Conservation (phyloP, 2,329 filamentous ascomycete species). For the Microsporum audouinii region DNA sequence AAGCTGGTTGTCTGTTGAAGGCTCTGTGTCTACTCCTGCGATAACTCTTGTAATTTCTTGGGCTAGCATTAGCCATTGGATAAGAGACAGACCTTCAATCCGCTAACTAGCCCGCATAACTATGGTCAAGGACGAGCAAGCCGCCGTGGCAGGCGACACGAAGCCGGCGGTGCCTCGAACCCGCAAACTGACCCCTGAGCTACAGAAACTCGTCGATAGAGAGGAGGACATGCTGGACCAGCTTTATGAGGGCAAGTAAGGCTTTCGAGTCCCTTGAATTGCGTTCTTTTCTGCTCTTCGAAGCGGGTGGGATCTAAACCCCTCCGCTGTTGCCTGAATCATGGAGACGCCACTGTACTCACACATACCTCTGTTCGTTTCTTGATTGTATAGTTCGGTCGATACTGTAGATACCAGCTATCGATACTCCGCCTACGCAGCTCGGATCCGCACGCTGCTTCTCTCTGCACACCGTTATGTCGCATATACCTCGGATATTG, state of each 20-base stretch:
- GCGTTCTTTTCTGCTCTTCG: neutral
- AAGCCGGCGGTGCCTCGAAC: neutral
- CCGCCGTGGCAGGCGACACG: slow-evolving; percentile 12
- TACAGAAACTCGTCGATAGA: slow-evolving; percentile 46
- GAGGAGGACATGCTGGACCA: slow-evolving; percentile 68
- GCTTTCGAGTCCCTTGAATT: neutral
- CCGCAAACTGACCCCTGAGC: slow-evolving; percentile 39
- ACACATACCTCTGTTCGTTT: neutral
- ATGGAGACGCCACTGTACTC: neutral
- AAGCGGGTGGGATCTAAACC: neutral
- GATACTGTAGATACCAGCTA: slow-evolving; percentile 76
- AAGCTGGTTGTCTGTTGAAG: neutral
- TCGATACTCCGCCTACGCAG: slow-evolving; percentile 87
- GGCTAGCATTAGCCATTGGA: neutral
- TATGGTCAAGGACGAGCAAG: slow-evolving; percentile 22
- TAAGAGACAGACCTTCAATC: too few relatives aligned
- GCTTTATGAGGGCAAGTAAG: slow-evolving; percentile 67
- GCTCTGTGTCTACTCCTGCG: neutral
- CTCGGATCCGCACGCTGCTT: slow-evolving; percentile 74
- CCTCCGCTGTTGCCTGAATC: neutral
- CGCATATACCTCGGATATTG: slow-evolving; percentile 91
- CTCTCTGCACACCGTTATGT: slow-evolving; percentile 89
- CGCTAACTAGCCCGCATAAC: too few relatives aligned
- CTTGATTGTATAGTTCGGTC: slow-evolving; percentile 41
- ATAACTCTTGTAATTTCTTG: neutral